Conservation (phyloP, 164 flowering plant genomes). For the Umbellularia californica region DNA sequence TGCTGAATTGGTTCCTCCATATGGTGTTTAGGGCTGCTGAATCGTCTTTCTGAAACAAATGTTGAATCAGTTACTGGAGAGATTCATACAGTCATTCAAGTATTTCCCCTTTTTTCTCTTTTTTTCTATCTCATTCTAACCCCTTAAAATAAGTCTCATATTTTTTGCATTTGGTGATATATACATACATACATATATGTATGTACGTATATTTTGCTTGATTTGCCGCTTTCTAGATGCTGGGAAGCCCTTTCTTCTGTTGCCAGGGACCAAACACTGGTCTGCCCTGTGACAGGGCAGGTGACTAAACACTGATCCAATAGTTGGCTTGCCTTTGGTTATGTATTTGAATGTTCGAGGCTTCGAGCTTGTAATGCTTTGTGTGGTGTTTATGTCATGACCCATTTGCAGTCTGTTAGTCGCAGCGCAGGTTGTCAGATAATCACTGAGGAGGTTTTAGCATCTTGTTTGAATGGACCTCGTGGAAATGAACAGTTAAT, state of each 20-base stretch:
- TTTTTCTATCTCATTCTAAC: background rate
- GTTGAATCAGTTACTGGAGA: slow-evolving; percentile 77
- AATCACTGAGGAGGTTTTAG: slow-evolving; percentile 66
- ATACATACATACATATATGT: no score
- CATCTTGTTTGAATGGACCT: slow-evolving; percentile 74
- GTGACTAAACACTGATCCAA: no score
- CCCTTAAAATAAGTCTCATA: no score
- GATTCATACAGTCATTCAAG: slow-evolving; percentile 51
- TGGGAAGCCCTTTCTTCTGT: no score
- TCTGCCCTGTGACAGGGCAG: no score
- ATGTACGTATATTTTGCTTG: background rate
- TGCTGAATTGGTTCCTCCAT: background rate
- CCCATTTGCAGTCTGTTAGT: slow-evolving; percentile 48
- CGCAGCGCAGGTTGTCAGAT: slow-evolving; percentile 67
- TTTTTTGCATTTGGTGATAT: no score
- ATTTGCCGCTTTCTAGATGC: no score
- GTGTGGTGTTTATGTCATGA: slow-evolving; percentile 2
- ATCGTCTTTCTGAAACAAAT: slow-evolving; percentile 82
- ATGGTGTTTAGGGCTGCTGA: slow-evolving; percentile 62
- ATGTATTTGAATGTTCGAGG: background rate
- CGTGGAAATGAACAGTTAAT: slow-evolving; percentile 95
- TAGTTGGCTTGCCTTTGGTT: no score
- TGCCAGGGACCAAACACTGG: no score
- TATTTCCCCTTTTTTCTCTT: slow-evolving; percentile 17
- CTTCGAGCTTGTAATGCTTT: background rate